phyloP scores from a whole-genome alignment of 2,329 filamentous ascomycete genomes.

The Neophaeococcomyces mojaviensis region DNA sequence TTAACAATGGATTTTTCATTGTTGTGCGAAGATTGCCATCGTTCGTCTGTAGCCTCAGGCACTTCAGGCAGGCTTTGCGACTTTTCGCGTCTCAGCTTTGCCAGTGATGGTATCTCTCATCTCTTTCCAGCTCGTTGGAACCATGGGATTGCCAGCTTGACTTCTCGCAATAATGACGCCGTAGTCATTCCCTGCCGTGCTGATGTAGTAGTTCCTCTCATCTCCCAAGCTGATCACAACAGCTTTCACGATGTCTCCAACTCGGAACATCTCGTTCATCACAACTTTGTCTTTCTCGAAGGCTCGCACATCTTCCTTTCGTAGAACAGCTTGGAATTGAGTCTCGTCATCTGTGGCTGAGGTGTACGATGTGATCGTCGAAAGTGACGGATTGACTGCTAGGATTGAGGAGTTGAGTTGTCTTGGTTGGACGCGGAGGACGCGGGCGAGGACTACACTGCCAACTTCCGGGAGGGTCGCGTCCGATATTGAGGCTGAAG shows the following conservation, averaged over 20 bases:
- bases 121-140: conserved; percentile 90
- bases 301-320: conserved; percentile 83
- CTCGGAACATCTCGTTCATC: conserved; percentile 82
- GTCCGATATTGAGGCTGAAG: conserved; percentile 43
- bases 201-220: conserved; percentile 91
- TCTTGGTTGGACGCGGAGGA: conserved; percentile 75
- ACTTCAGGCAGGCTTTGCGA: conserved; percentile 74
- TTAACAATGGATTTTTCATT: conserved; percentile 10
- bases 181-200: conserved; percentile 81
- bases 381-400: conserved; percentile 57
- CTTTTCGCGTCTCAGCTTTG: conserved; percentile 72
- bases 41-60: too few relatives aligned
- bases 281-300: conserved; percentile 94
- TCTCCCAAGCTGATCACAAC: conserved; percentile 87
- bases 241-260: conserved; percentile 84
- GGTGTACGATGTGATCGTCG: conserved; percentile 20
- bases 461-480: conserved; percentile 59
- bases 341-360: conserved; percentile 52
- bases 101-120: conserved; percentile 79
- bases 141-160: conserved; percentile 82
- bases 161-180: conserved; percentile 91
- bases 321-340: conserved; percentile 71
- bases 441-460: conserved; percentile 71
- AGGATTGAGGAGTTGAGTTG: conserved; percentile 83
- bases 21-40: too few relatives aligned